Conservation (phyloP, 1,284 basidiomycete species). For the Heterobasidion occidentale region DNA sequence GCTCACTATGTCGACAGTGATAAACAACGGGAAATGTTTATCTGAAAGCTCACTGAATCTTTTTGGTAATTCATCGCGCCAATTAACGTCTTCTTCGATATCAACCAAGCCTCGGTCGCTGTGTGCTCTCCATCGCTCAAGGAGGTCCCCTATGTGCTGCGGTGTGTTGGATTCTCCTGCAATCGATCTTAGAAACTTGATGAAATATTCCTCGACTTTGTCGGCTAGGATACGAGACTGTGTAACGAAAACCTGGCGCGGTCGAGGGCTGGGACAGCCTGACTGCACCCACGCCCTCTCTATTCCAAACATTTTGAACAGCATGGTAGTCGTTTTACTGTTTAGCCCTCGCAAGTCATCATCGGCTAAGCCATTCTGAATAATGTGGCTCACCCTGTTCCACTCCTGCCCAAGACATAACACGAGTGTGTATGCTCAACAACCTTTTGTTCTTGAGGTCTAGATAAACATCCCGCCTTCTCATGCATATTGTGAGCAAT, state of each 20-base stretch:
- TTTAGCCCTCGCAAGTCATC: constrained; percentile 23
- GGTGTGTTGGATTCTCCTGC: constrained; percentile 1
- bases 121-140: constrained; percentile 14
- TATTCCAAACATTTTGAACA: constrained; percentile 66
- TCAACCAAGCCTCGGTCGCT: constrained; percentile 34
- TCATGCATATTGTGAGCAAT: constrained; percentile 8
- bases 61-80: constrained; percentile 39
- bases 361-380: constrained; percentile 1
- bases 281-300: constrained; percentile 40
- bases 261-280: constrained; percentile 24
- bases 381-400: constrained; percentile 48
- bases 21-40: constrained; percentile 62
- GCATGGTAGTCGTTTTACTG: constrained; percentile 63
- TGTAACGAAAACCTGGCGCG: constrained; percentile 67
- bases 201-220: constrained; percentile 62
- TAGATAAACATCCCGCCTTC: constrained; percentile 16
- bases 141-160: constrained; percentile 26
- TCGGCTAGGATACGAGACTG: constrained; percentile 56
- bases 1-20: constrained; percentile 55
- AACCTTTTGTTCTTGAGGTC: constrained; percentile 51
- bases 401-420: constrained; percentile 65
- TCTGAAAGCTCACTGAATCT: constrained; percentile 52
- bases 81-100: constrained; percentile 38
- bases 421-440: constrained; percentile 55
- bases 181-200: constrained; percentile 35